A percentile compares a stretch with the other conserved stretches of the same genome.
These are phyloP conservation scores for Endocarpon pusillum DNA, from an alignment of 495 filamentous ascomycete genomes.

Conservation along the genomic window DNA sequence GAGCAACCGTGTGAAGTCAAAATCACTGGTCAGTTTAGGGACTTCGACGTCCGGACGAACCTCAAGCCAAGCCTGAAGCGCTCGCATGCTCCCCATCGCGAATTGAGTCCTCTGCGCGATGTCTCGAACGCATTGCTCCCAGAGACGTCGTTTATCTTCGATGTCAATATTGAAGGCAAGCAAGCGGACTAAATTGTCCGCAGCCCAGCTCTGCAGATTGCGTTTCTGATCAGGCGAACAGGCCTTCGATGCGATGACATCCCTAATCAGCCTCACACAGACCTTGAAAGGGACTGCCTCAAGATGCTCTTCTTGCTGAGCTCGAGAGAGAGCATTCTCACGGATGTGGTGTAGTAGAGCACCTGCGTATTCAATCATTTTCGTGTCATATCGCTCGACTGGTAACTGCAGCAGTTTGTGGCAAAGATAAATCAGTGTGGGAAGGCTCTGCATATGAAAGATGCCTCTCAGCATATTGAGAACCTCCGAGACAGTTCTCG, in stretches of 20 bases:
- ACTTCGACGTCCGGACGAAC: constrained; percentile 24
- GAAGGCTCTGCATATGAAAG: constrained; percentile 29
- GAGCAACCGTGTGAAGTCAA: constrained; percentile 31
- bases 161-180: constrained; percentile 32
- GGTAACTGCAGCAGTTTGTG: constrained; percentile 55
- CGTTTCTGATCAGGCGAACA: constrained; percentile 24
- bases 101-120: constrained; percentile 36
- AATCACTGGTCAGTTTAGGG: constrained; percentile 33
- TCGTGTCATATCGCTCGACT: constrained; percentile 37
- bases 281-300: constrained; percentile 24
- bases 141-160: constrained; percentile 33
- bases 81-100: constrained; percentile 54
- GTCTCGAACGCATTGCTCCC: constrained; percentile 38
- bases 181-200: constrained; percentile 31
- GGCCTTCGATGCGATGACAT: constrained; percentile 31
- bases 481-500: constrained; percentile 63
- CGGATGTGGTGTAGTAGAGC: constrained; percentile 22
- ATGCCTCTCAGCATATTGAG: constrained; percentile 57
- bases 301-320: constrained; percentile 13
- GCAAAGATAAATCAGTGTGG: constrained; percentile 50
- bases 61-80: constrained; percentile 41
- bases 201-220: constrained; percentile 40
- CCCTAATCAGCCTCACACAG: constrained; percentile 52
- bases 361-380: constrained; percentile 32
- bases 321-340: too few relatives aligned